Conservation (phyloP, 2,329 filamentous ascomycete species). For the Fusarium beomiforme region DNA sequence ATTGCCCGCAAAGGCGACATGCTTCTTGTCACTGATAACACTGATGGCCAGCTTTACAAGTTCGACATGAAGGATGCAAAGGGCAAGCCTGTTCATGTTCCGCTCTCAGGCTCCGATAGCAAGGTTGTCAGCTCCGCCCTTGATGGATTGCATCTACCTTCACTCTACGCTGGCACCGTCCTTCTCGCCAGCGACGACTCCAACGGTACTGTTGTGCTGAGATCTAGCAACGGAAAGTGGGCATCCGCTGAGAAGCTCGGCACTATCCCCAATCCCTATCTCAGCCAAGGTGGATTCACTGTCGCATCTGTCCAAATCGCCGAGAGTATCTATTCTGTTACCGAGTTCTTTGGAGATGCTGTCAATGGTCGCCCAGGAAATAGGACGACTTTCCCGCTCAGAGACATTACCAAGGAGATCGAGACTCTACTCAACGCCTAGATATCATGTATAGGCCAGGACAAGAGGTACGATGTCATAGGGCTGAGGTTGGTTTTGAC, state of each 20-base stretch:
- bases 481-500: too few relatives aligned
- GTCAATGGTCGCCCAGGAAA: conserved; percentile 1
- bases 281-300: conserved; percentile 13
- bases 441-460: neutral
- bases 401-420: conserved; percentile 8
- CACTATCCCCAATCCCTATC: conserved; percentile 38
- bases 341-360: conserved; percentile 9
- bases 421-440: neutral
- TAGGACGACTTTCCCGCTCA: conserved; percentile 1
- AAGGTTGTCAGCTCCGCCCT: conserved; percentile 2
- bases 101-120: neutral
- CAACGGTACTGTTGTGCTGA: conserved; percentile 49
- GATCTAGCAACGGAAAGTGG: conserved; percentile 50
- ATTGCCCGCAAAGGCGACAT: conserved; percentile 13
- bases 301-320: conserved; percentile 26
- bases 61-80: conserved; percentile 44
- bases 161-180: conserved; percentile 47
- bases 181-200: conserved; percentile 46
- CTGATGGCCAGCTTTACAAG: conserved; percentile 45
- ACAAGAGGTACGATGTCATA: too few relatives aligned
- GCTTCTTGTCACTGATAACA: conserved; percentile 47
- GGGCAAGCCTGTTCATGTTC: neutral
- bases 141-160: conserved; percentile 48
- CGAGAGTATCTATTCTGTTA: conserved; percentile 4
- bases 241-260: conserved; percentile 49